Base-by-base conservation (phyloP, 768 basidiomycete genomes). In the Lyophyllum atratum region DNA sequence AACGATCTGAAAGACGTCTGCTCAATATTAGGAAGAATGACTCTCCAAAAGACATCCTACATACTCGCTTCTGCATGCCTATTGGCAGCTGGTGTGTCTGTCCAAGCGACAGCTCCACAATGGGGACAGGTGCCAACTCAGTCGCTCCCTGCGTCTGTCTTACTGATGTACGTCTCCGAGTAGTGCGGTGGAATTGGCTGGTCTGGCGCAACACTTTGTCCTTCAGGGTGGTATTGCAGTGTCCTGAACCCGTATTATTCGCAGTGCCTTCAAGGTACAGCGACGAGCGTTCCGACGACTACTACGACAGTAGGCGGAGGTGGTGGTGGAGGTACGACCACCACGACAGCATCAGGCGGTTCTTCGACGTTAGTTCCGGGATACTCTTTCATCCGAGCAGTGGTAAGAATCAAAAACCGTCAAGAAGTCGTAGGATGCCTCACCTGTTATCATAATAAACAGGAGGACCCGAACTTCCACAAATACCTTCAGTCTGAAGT, bases 401-500 rank as follows among this genome's bases (percentile, higher is more conserved):
- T 83, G 21, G 82, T 83, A 64, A 54, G 80, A 29, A 7, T 9
- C 21, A 17, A 2, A 4, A 21, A 7, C 6, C 44, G 7, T 17
- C 7, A 3, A 28, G 22, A 29, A 2, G 24, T 8, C 21, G 48
- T 12, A 29, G 11, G 11, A 25, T 14, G 22, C 28, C 31, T 33
- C 28, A 50, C 33, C 49, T 29, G 3, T 52, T 15, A 40, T 25
- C 14, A 51, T 4, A 4, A 31, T 43, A 46, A 4, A 10, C 56
- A 84, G 82, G 80, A 76, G 55, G 79, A 76, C 33, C 83, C 83
- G 3, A 82, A 84, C 68, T 85, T 84, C 79, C 84, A 84, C 68
- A 75, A 84, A 61, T 85, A 86, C 67, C 79, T 87, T 31, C 79
- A 77, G 42, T 83, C 84, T 17, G 75, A 83, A 59, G 73, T 76